phyloP scores from a whole-genome alignment of 345 rosid genomes.

The Eucalyptus curtisii region DNA sequence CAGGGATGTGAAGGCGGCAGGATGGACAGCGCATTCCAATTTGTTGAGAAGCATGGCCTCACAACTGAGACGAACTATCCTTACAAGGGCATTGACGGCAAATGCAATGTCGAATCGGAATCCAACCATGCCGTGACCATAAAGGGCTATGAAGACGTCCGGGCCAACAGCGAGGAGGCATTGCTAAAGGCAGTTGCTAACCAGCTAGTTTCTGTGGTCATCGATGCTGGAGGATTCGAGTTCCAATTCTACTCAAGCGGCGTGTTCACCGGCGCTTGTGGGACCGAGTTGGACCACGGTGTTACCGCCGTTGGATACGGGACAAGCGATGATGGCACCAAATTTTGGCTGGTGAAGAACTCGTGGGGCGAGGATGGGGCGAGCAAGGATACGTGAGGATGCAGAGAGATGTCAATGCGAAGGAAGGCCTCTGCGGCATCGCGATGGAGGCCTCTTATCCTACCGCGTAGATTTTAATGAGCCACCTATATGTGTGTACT shows the following conservation, averaged over 20 bases:
- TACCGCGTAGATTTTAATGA: not conserved
- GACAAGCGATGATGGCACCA: not conserved
- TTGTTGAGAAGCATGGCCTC: conserved; percentile 8
- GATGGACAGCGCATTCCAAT: conserved; percentile 18
- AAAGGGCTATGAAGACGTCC: not conserved
- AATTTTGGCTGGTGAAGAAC: conserved; percentile 1
- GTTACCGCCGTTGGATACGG: conserved; percentile 7
- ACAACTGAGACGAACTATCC: conserved; percentile 13
- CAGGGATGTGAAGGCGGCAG: conserved; percentile 9
- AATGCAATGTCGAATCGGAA: conserved; percentile 1
- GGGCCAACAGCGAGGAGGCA: conserved; percentile 2
- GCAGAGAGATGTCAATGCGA: not conserved
- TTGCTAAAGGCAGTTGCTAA: conserved; percentile 17
- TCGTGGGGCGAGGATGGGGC: not conserved
- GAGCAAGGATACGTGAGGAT: not conserved
- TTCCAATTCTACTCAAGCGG: not conserved
- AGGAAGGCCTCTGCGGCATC: conserved; percentile 14
- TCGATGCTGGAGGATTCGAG: conserved; percentile 11
- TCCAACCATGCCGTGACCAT: not conserved
- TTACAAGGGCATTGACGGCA: conserved; percentile 1
- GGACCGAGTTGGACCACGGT: not conserved
- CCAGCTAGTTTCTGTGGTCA: conserved; percentile 20
- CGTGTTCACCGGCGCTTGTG: not conserved
- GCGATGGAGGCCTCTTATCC: conserved; percentile 1
- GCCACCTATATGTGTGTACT: not conserved